Conservation (phyloP, 495 filamentous ascomycete genomes). For the Penicillium canariense region DNA sequence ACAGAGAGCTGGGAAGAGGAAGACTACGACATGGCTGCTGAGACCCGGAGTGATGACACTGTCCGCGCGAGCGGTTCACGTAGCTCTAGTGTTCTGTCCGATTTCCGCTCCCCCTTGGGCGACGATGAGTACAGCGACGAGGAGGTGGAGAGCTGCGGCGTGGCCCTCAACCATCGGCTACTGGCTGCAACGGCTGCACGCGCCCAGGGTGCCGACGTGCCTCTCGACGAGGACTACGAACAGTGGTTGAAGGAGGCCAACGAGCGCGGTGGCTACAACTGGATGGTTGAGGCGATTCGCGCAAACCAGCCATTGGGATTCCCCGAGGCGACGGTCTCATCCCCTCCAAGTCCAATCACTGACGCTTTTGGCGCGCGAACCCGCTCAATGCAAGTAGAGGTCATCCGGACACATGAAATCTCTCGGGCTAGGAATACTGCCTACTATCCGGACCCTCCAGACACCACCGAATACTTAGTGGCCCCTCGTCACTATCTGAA, state of each 20-base stretch:
- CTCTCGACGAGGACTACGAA: slow-evolving; percentile 78
- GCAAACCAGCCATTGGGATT: slow-evolving; percentile 36
- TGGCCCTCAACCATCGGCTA: slow-evolving; percentile 71
- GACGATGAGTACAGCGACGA: slow-evolving; percentile 65
- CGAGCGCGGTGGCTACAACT: slow-evolving; percentile 53
- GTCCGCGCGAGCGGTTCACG: slow-evolving; percentile 25
- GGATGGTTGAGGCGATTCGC: slow-evolving; percentile 44
- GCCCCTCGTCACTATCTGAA: slow-evolving; percentile 8
- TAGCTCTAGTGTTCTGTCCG: slow-evolving; percentile 19
- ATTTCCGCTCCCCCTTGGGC: slow-evolving; percentile 34
- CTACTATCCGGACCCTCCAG: not conserved
- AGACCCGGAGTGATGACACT: slow-evolving; percentile 26
- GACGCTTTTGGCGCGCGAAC: not conserved
- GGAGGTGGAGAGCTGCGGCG: slow-evolving; percentile 67
- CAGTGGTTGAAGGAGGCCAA: slow-evolving; percentile 81
- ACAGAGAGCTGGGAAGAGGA: slow-evolving; percentile 22
- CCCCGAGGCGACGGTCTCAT: slow-evolving; percentile 26
- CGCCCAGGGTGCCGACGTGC: slow-evolving; percentile 59
- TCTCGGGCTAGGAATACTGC: not conserved
- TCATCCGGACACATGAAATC: not conserved
- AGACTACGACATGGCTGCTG: slow-evolving; percentile 31
- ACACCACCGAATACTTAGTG: not conserved
- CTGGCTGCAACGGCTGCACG: slow-evolving; percentile 63
- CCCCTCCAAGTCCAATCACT: slow-evolving; percentile 8
- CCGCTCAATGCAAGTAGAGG: not conserved